Evolutionary conservation across 192 early-diverging fungal genomes (phyloP), one percentile per base, ranked within the genome.

Genomic region (Backusella liffmaniae): DNA sequence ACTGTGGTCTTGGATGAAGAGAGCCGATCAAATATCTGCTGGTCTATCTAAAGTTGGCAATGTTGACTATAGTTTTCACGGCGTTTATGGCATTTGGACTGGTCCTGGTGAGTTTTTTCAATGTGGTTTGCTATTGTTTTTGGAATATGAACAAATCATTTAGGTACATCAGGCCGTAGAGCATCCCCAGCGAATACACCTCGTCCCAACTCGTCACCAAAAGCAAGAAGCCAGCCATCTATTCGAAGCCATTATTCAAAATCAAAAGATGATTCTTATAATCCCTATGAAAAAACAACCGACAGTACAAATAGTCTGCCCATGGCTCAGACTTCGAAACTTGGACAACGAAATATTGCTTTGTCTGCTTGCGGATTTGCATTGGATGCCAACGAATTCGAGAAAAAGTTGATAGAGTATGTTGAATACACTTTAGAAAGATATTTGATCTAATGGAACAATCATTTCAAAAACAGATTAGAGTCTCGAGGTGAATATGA

Each of bases 401-500:
- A 89, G 67, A 77, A 73, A 41, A 76, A 81, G 5, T 79, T 88
- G 9, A 66, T 76, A 73, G 77, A 44, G 86, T 90, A 81, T 76
- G 26, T 32, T 34, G 32, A 39, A 39, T 12, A 39, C 32, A 32
- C 32, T 32, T 32, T 32, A 3, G 3, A 32, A 39, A 39, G 37
- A 39, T 39, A 39, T 10, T 10, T 44, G 42, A 44, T 44, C 15
- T 44, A 78, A 21, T 74, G 69, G 29, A 78, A 84, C 16, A 77
- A 90, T 36, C 84, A 90, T 73, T 29, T 29, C 8, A 62, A 62
- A 21, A 35, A 62, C 81, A 94, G 91, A 70, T 73, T 97, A 66
- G 95, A 97, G 79, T 66, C 72, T 29, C 80, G 77, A 16, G 88
- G 85, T 7, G 87, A 94, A 67, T 95, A 85, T 76, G 96, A 96